A percentile compares a stretch with the other conserved stretches of the same genome.
Conservation (phyloP, 2,329 filamentous ascomycete species). For the Pleoardoris graminearum region DNA sequence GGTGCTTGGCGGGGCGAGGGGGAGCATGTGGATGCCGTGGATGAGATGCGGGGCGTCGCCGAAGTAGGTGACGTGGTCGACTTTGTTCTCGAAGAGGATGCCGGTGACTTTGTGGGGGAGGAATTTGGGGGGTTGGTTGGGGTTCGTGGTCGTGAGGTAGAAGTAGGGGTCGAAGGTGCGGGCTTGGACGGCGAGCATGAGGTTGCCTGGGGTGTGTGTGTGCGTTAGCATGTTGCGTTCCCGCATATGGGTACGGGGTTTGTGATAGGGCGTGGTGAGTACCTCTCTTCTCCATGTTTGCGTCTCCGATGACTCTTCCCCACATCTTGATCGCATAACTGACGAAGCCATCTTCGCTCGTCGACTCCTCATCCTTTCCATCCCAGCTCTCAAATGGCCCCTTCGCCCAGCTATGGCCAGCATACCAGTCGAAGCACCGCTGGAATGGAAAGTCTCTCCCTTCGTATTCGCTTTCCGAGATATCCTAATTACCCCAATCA, state of each 20-base stretch:
- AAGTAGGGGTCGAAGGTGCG: slow-evolving; percentile 80
- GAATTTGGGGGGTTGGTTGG: slow-evolving; percentile 73
- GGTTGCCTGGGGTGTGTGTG: slow-evolving; percentile 58
- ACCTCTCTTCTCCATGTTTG: slow-evolving; percentile 73
- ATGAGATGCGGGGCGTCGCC: slow-evolving; percentile 67
- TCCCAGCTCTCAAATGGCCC: slow-evolving; percentile 71
- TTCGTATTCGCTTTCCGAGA: slow-evolving; percentile 76
- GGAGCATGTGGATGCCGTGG: slow-evolving; percentile 81
- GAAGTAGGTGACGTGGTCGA: slow-evolving; percentile 84
- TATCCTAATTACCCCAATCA: slow-evolving; percentile 56
- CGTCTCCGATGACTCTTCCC: slow-evolving; percentile 77
- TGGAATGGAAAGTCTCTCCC: slow-evolving; percentile 70
- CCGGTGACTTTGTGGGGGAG: slow-evolving; percentile 73
- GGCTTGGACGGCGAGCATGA: slow-evolving; percentile 80
- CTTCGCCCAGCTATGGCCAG: slow-evolving; percentile 93
- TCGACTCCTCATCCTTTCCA: slow-evolving; percentile 85
- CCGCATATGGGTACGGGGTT: background rate
- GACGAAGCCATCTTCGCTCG: slow-evolving; percentile 87
- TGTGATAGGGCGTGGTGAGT: slow-evolving; percentile 3
- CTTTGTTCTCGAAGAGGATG: slow-evolving; percentile 89
- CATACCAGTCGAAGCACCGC: slow-evolving; percentile 88
- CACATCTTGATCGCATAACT: slow-evolving; percentile 92
- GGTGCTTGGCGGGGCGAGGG: slow-evolving; percentile 68
- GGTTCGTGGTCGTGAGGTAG: slow-evolving; percentile 72
- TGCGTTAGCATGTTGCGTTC: background rate